Conservation (phyloP, 164 flowering plant genomes). For the Vitis riparia region DNA sequence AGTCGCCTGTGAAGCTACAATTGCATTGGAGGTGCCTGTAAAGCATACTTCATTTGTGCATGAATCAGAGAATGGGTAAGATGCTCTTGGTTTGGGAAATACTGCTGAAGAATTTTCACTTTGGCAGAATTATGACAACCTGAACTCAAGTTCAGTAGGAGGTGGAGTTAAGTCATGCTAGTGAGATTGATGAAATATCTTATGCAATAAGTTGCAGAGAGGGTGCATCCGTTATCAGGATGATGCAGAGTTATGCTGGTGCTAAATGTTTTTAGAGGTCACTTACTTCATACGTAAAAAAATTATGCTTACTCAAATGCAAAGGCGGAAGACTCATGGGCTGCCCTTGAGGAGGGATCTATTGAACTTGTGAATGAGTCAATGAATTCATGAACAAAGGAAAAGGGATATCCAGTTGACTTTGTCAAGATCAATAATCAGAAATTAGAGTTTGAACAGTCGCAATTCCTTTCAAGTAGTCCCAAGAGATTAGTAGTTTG, state of each 20-base stretch:
- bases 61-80: neutral
- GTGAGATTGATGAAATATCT: too few species aligned
- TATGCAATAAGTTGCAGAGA: too few species aligned
- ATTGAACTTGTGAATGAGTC: constrained; percentile 82
- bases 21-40: constrained; percentile 35
- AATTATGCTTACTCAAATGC: constrained; percentile 76
- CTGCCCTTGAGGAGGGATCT: constrained; percentile 83
- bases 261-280: constrained; percentile 44
- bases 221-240: too few species aligned
- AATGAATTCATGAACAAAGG: constrained; percentile 96
- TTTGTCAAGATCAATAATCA: constrained; percentile 59
- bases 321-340: constrained; percentile 94
- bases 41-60: constrained; percentile 33
- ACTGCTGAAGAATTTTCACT: constrained; percentile 8
- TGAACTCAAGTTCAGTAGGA: neutral
- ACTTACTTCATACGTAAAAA: constrained; percentile 81
- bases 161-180: neutral
- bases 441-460: constrained; percentile 83
- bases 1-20: constrained; percentile 58
- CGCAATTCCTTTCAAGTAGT: constrained; percentile 82
- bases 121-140: neutral
- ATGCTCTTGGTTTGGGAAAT: neutral
- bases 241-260: too few species aligned
- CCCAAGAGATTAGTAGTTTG: constrained; percentile 1
- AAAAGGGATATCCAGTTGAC: constrained; percentile 92